Evolutionary conservation across 768 basidiomycete genomes (phyloP), one percentile per base, ranked within the genome.

Genomic region (Amyloporia xantha): DNA sequence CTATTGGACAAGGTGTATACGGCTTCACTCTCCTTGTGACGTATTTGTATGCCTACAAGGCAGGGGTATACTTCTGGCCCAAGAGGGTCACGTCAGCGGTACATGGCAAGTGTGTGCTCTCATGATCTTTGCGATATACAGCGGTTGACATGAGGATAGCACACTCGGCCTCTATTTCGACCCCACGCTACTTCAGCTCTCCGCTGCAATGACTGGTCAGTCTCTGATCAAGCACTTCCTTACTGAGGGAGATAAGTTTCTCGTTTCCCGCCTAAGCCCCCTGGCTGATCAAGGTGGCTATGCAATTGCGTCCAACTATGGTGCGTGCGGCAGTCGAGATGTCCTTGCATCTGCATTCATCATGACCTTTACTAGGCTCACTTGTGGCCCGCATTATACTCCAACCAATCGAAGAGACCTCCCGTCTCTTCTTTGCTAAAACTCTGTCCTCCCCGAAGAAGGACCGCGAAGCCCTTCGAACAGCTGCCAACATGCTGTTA

Each of bases 241-340:
- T 23, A 98, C 95, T 0, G 96, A 98, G 61, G 92, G 91, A 3
- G 96, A 99, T 65, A 91, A 96, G 59, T 70, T 98, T 38, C 76
- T 95, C 10, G 74, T 99, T 15, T 89, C 90, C 0, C 80, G 78
- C 62, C 81, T 91, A 59, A 92, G 91, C 51, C 82, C 86, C 25
- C 68, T 95, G 43, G 72, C 81, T 40, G 86, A 94, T 62, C 93
- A 97, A 66, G 95, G 91, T 3, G 94, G 92, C 1, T 98, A 96
- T 64, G 95, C 94, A 0, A 74, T 98, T 11, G 95, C 96, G 11
- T 85, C 87, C 33, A 98, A 97, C 65, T 99, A 98, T 62, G 96
- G 95, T 89, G 45, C 42, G 78, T 15, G 9, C 5, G 15, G 3
- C 5, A 23, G 36, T 37, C 15, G 10, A 35, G 5, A 43, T 21